Evolutionary conservation across 768 basidiomycete genomes (phyloP), one percentile per base, ranked within the genome.

Genomic region (Suillus variegatus): DNA sequence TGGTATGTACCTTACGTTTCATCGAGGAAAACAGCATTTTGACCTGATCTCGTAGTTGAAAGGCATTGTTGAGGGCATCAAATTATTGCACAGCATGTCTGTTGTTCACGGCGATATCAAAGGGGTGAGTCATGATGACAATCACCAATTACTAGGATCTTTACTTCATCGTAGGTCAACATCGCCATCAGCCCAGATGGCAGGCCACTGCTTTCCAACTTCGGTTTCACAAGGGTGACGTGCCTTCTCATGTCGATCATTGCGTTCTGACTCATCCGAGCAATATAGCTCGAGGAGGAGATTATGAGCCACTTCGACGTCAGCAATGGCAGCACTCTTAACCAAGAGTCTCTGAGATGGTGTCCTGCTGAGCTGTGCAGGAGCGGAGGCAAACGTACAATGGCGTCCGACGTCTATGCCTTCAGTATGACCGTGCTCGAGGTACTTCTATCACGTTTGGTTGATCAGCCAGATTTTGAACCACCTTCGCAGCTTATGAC

Each of bases 41-140:
- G 52, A 60, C 62, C n/a, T 35, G 52, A 43, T 62, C 25, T 28
- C 20, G 40, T 68, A 86, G 86, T 80, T 85, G 36, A 78, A 74
- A 58, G 79, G 81, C 8, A 81, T 86, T 35, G 78, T 79, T 41
- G 69, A 76, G 41, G 86, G 86, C 14, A 71, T 86, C 38, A 72
- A 78, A 46, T 79, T 86, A 25, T 73, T 87, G 38, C 86, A 87
- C 66, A 78, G 75, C 32, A 83, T 85, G 80, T 77, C 82, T n/a
- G 75, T 87, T n/a, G 81, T 85, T 8, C 86, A 87, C 56, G 86
- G 86, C 6, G 83, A 86, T 69, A 75, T 87, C 65, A 85, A 83
- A 76, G 82, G 81, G 52, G 85, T 84, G 44, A 62, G 80, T 40
- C 22, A 18, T 58, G 22, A 6, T 22, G 22, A 4, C 25, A 41